Evolutionary conservation across 1,284 basidiomycete genomes (phyloP), one percentile per base, ranked within the genome.

Genomic region (Puccinia triticina): DNA sequence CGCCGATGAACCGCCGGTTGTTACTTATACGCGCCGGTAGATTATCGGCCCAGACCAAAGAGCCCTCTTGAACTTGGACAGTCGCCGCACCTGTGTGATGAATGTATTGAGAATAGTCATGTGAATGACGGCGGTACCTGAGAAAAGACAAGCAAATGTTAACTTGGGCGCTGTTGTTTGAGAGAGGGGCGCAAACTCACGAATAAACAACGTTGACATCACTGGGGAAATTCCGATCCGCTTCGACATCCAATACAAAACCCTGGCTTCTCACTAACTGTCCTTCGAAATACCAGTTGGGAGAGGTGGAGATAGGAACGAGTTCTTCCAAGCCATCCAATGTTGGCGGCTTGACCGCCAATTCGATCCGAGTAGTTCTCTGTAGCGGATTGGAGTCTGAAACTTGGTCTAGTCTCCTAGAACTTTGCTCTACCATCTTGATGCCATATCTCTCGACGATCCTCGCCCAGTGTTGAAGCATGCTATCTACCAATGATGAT

Each of bases 401-500:
- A 57, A 76, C 16, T 29, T 69, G 43, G 34, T 75, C 73, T 29
- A 71, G 32, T 69, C 64, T 69, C 55, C 80, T 76, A 34, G 57
- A 61, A 37, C 46, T 75, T 82, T 82, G 71, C 86, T 98, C 96
- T 71, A 98, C 93, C 12, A 98, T 91, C 85, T 92, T 94, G 80
- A 99, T 89, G 0, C 96, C 96, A 84, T 96, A 96, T 69, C 92
- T 90, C 85, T 98, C 95, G 50, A 97, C 93, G 0, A 91, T 90
- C 48, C 93, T 90, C 72, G 91, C 92, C 93, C 95, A 97, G 77
- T 91, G 90, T 59, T 93, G 91, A 14, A 98, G 90, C 55, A 93
- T 90, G 85, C 97, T 95, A 84, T 99, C 96, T 83, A 99, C 93
- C 84, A 93, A 92, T n/a, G 94, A 91, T n/a, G 95, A 94, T 0